Evolutionary conservation across 2,329 filamentous ascomycete genomes (phyloP), one percentile per base, ranked within the genome.

Genomic region (Trichoderma koningii): DNA sequence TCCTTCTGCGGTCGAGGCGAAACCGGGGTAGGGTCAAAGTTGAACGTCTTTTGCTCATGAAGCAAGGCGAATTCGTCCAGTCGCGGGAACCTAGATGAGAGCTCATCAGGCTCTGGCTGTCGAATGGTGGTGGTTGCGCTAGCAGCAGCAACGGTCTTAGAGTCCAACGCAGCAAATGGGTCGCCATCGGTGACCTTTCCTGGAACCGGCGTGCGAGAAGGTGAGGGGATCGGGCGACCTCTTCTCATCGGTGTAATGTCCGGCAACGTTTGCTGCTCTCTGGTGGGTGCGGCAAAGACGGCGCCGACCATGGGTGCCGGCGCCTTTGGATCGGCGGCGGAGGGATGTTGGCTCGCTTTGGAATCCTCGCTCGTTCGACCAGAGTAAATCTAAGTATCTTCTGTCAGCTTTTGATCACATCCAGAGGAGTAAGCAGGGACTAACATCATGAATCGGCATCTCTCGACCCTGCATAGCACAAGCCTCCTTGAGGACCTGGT

Each of bases 231-330:
- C 26, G 82, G 78, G 19, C 93, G 90, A 4, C 95, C 95, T 78
- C 95, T 86, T 67, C 95, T 87, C 95, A 98, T 98, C 0, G 94
- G 95, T 44, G 91, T 88, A 67, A 99, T 92, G 26, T 97, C 92
- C 9, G 95, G 95, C 63, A 98, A 88, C 9, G 84, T 81, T 70
- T 89, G 86, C 62, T 90, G 86, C 69, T 90, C 85, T 64, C 90
- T 86, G 28, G 87, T 80, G 2, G 89, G 87, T n/a, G 90, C 87
- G 6, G 64, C 87, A 72, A 94, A 94, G 17, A 93, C 88, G 12
- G 94, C 89, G 9, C 94, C 93, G 38, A 96, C 87, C 38, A 87
- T 82, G 5, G 89, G 85, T 34, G 86, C 80, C 19, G 85, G 76
- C 50, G 81, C 73, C 65, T 84, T 81, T 7, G 81, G 77, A 14